phyloP scores from a whole-genome alignment of 441 rosid species.

The Croton setiger region DNA sequence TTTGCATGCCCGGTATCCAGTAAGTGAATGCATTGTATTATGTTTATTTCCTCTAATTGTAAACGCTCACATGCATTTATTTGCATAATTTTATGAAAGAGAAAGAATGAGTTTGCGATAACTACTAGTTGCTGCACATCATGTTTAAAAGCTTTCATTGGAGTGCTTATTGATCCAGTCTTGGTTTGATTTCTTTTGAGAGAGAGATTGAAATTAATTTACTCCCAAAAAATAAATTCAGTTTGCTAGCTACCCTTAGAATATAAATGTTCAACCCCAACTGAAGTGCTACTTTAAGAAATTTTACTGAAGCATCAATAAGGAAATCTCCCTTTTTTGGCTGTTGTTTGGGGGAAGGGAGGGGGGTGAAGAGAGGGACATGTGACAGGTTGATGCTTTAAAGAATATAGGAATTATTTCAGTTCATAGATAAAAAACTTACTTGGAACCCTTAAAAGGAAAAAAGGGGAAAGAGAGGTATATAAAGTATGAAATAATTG shows the following conservation, averaged over 20 bases:
- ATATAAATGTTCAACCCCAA: neutral
- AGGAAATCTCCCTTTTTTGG: neutral
- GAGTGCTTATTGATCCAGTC: too few species aligned
- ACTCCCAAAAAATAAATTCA: neutral
- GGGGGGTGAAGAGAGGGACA: too few species aligned
- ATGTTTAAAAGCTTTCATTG: neutral
- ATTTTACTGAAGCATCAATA: neutral
- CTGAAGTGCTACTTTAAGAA: neutral
- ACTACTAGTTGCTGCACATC: neutral
- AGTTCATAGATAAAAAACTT: neutral
- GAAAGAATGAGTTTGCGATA: neutral
- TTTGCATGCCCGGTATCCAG: slow-evolving; percentile 81
- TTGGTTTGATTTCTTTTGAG: neutral
- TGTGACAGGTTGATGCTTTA: too few species aligned
- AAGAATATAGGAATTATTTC: neutral
- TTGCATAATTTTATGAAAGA: neutral
- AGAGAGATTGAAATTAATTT: neutral
- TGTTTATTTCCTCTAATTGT: neutral
- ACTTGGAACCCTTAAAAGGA: too few species aligned
- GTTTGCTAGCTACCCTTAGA: neutral
- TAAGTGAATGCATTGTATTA: slow-evolving; percentile 26
- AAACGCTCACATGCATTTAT: neutral
- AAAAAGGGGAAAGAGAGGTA: too few species aligned
- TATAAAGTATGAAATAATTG: neutral
- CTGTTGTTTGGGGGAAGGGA: too few species aligned